Evolutionary conservation across 2,329 filamentous ascomycete species (phyloP), one percentile per base, ranked within the genome.

Genomic region (Colletotrichum echinochloae): DNA sequence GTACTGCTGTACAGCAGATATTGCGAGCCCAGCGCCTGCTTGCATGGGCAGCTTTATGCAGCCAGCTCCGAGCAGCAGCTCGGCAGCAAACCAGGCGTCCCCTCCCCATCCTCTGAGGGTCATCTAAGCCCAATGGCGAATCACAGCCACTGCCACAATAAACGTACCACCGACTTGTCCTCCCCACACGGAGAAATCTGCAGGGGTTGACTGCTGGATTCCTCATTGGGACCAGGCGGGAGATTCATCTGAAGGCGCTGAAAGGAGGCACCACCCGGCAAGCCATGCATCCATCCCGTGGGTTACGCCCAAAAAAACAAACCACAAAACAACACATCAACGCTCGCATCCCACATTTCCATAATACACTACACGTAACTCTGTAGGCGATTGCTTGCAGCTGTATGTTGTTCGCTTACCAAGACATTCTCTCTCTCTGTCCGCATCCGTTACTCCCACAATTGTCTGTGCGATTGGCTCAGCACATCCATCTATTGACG

Each of bases 171-270:
- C 44, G 8, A 49, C 35, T 37, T 49, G 30, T 51, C 59, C 67
- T 67, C 67, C 67, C 64, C 67, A 70, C 64, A 70, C 57, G 64
- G 67, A 70, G 64, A 60, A 70, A 70, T 70, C 67, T 70, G 67
- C 67, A 68, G 67, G 67, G 67, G 67, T 26, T 70, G 64, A 67
- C 44, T 26, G 64, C 64, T 66, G 67, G 37, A 63, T 70, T 61
- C 67, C 67, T 56, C n/a, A 48, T 67, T 49, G 33, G 64, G 67
- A 67, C 46, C 57, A 52, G 64, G 44, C 26, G 41, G 41, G 52
- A 57, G 44, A 63, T 62, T 70, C 67, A 39, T 57, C 57, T 62
- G 67, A 70, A 70, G 66, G 57, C 52, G 59, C 59, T 70, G 67
- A 70, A 70, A 70, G 57, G 67, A 70, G 64, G 64, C 64, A 67